Evolutionary conservation across 2,329 filamentous ascomycete genomes (phyloP), one percentile per base, ranked within the genome.

Genomic region (Exophiala aquamarina): DNA sequence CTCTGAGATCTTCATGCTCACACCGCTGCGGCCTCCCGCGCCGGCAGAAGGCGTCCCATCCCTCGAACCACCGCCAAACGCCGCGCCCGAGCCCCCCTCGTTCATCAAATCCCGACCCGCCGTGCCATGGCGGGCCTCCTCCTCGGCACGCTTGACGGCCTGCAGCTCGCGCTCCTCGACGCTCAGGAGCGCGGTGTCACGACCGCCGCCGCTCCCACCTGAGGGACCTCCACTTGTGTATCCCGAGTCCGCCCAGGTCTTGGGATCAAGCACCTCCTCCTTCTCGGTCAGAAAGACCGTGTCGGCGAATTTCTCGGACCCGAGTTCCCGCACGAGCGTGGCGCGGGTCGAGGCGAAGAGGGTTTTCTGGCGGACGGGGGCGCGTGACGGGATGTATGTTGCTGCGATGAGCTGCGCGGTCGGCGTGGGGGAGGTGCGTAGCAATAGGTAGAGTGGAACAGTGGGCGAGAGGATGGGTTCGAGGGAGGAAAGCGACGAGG

Each of bases 291-390:
- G 76, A 61, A 84, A 84, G 43, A 84, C 60, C 3, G 71, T 78
- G 41, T 77, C 73, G 14, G 36, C 49, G 63, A 85, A 84, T 52
- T 81, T 74, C 65, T 84, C 81, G 38, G 73, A 72, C 34, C 82
- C 82, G 18, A 85, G 68, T 59, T 83, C 81, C 4, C 81, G 69
- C 13, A 76, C 71, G 11, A 85, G 68, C 1, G 80, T 82, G 23
- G 81, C 66, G 3, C 81, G 75, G 29, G 82, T 84, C n/a, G 75
- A 76, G 13, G 82, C 82, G 65, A 84, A 84, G 26, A 85, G 74
- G 63, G 79, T 85, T 67, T 85, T 85, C 50, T 81, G 74, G 28
- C 82, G 77, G 29, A 84, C 82, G 0, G 79, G 78, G 4, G 82
- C 81, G 36, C 79, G 69, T 50, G 80, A 79, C 6, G 82, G 82